Base-by-base conservation (phyloP, 164 flowering plant genomes). In the Akebia trifoliata region DNA sequence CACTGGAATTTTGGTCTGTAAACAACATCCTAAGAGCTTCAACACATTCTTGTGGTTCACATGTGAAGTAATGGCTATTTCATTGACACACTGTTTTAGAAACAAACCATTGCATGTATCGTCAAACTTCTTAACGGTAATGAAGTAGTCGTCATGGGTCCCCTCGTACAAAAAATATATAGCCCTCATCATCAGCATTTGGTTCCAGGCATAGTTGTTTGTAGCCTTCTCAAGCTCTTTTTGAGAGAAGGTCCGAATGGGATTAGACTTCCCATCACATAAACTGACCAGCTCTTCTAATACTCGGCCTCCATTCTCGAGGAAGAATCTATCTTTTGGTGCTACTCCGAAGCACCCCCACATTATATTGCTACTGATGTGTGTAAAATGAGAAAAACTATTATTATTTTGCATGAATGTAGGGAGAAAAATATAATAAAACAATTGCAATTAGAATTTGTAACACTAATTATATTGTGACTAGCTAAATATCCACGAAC, bases 21-120 rank as follows among this genome's bases (percentile, higher is more conserved):
- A 29, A 35, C 67, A 63, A 14, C 56, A 56, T 5, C 67, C 67
- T 56, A 63, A 56, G 24, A 63, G 62, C 57, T 50, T 57, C 51
- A 40, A 52, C 43, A 64, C 50, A 43, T 57, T 42, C 54, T 35
- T 50, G 40, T 64, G 68, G 50, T 57, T 42, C 2, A 64, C 12
- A 21, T 64, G 57, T 17, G 56, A 57, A 6, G 48, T 26, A 7
- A 57, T 46, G 11, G 30, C 45, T 4, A 59, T 37, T 46, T 59
- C 57, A 18, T 44, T 50, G 7, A 57, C 34, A 29, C 18, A 8
- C 21, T 38, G 1, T 11, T 50, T 31, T 1, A 25, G 8, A 17
- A 29, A 29, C 9, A 29, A 1, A 25, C 5, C 15, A 5, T 25
- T 6, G 15, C 2, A 26, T 50, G 21, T 50, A 3, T 11, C 24